A percentile compares a stretch with the other conserved stretches of the same genome.
Conservation (phyloP, 371 early-diverging fungal species). For the Mucor racemosus region DNA sequence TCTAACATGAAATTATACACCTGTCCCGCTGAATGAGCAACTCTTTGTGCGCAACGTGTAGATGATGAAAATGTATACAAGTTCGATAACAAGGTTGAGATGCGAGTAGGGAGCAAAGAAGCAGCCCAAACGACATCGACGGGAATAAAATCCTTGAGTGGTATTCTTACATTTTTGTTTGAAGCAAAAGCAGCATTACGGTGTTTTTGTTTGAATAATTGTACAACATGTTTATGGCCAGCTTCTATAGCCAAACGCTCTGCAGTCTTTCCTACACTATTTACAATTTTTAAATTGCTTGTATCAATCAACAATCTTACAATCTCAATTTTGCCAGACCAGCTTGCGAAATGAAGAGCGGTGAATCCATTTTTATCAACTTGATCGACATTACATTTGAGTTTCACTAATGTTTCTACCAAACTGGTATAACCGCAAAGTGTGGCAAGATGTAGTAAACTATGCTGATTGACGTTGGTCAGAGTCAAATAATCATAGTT, state of each 20-base stretch:
- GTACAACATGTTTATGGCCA: slow-evolving; percentile 35
- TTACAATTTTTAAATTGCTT: slow-evolving; percentile 29
- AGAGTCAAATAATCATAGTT: slow-evolving; percentile 32
- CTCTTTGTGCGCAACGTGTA: slow-evolving; percentile 31
- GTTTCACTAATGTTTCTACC: slow-evolving; percentile 34
- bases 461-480: slow-evolving; percentile 50
- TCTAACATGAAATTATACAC: slow-evolving; percentile 50
- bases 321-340: slow-evolving; percentile 56
- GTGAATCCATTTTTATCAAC: slow-evolving; percentile 59
- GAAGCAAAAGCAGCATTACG: background rate
- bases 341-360: slow-evolving; percentile 63
- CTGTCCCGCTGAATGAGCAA: slow-evolving; percentile 39
- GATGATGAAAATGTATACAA: slow-evolving; percentile 39
- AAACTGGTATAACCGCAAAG: slow-evolving; percentile 47
- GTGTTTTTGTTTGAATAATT: slow-evolving; percentile 26
- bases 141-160: slow-evolving; percentile 43
- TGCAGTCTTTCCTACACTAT: slow-evolving; percentile 45
- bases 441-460: slow-evolving; percentile 57
- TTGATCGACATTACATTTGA: slow-evolving; percentile 45
- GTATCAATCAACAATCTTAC: slow-evolving; percentile 41
- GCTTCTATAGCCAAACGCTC: slow-evolving; percentile 44
- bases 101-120: slow-evolving; percentile 28
- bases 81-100: slow-evolving; percentile 26
- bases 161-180: slow-evolving; percentile 26
- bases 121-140: slow-evolving; percentile 20